Conservation (phyloP, 495 filamentous ascomycete genomes). For the Rhizodiscina lignyota region DNA sequence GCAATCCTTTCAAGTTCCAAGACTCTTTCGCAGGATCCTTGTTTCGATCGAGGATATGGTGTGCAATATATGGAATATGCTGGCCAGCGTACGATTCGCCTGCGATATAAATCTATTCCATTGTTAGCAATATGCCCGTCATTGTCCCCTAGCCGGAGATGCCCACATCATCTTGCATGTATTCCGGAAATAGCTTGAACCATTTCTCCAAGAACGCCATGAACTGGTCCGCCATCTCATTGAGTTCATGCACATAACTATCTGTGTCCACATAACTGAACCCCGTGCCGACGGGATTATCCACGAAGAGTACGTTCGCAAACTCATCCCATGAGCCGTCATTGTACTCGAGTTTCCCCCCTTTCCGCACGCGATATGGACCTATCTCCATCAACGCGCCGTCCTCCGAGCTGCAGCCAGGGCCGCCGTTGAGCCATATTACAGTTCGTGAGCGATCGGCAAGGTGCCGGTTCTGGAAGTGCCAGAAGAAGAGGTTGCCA, state of each 20-base stretch:
- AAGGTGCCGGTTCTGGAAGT: constrained; percentile 87
- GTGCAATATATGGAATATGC: constrained; percentile 90
- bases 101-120: constrained; percentile 67
- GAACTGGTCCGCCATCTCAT: constrained; percentile 80
- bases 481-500: constrained; percentile 97
- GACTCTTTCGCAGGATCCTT: constrained; percentile 24
- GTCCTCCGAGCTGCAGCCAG: constrained; percentile 93
- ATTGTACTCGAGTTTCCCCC: constrained; percentile 61
- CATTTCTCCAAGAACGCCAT: constrained; percentile 79
- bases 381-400: constrained; percentile 96
- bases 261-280: constrained; percentile 89
- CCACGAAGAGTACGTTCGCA: constrained; percentile 88
- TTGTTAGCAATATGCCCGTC: background rate
- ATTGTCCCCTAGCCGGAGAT: background rate
- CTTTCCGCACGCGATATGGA: constrained; percentile 72
- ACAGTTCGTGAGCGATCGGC: constrained; percentile 84
- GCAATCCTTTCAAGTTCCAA: constrained; percentile 75
- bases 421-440: constrained; percentile 93
- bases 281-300: constrained; percentile 90
- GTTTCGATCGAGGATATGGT: constrained; percentile 75
- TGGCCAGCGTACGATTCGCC: constrained; percentile 96
- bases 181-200: constrained; percentile 81
- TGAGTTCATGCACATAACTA: constrained; percentile 66
- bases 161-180: constrained; percentile 81
- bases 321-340: constrained; percentile 94